Conservation (phyloP, 768 basidiomycete species). For the Leccinum longicurvipes region DNA sequence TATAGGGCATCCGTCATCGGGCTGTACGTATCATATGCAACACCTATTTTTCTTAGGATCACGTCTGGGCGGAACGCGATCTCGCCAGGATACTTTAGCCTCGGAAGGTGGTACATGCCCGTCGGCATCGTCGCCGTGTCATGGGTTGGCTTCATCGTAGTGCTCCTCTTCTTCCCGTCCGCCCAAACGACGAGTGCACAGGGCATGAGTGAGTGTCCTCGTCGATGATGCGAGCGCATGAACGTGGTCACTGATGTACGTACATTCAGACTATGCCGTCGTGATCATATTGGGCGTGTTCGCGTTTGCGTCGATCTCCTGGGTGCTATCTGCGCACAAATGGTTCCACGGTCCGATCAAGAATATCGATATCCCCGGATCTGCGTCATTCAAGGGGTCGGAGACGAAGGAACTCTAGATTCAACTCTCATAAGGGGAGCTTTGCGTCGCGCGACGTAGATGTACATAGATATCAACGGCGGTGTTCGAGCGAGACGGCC, state of each 20-base stretch:
- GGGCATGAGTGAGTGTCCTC: conserved; percentile 54
- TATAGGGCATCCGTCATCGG: conserved; percentile 67
- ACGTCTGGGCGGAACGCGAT: conserved; percentile 62
- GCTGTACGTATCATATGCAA: conserved; percentile 60
- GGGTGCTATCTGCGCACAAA: conserved; percentile 62
- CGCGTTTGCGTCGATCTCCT: conserved; percentile 58
- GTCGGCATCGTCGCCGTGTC: conserved; percentile 58
- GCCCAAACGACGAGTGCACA: conserved; percentile 37
- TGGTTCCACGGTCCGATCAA: conserved; percentile 70
- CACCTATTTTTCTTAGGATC: conserved; percentile 68
- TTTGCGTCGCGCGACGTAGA: neutral
- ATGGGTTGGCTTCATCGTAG: conserved; percentile 62
- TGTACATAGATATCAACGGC: neutral
- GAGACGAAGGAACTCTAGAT: conserved; percentile 13
- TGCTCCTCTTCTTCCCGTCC: conserved; percentile 58
- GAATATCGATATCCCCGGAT: conserved; percentile 36
- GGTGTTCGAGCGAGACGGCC: neutral
- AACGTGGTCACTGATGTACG: neutral
- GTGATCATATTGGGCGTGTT: conserved; percentile 65
- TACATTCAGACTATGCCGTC: conserved; percentile 60
- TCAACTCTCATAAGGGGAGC: neutral
- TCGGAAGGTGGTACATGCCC: conserved; percentile 60
- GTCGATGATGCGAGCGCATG: neutral
- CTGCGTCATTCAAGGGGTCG: conserved; percentile 4
- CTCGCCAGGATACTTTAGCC: conserved; percentile 55